phyloP scores from a whole-genome alignment of 805 yeast genomes.

The Torulaspora microellipsoides region DNA sequence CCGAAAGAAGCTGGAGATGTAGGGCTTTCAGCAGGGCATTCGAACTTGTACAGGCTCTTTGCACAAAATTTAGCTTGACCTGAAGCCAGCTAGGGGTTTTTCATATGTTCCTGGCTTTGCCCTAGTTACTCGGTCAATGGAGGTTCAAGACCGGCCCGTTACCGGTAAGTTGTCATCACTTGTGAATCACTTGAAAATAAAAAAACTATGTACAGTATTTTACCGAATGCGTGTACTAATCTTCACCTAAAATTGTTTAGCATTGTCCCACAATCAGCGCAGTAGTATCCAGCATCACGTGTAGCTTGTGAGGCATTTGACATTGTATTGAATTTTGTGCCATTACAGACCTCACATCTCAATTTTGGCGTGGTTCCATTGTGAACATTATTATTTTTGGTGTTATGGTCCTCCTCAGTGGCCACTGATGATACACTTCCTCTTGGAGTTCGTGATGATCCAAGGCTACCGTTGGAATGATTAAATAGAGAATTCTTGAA shows the following conservation, averaged over 20 bases:
- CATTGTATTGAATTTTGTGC: constrained; percentile 21
- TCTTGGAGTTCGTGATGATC: constrained; percentile 10
- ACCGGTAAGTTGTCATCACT: background rate
- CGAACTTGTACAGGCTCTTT: too few relatives aligned
- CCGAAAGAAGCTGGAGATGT: too few relatives aligned
- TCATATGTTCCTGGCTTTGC: too few relatives aligned
- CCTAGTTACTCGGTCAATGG: too few relatives aligned
- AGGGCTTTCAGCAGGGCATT: too few relatives aligned
- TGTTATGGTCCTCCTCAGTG: constrained; percentile 2
- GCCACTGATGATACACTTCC: constrained; percentile 9
- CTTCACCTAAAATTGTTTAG: constrained; percentile 23
- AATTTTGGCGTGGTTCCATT: constrained; percentile 4
- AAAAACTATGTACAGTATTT: background rate
- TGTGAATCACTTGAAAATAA: background rate
- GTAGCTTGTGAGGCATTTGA: constrained; percentile 7
- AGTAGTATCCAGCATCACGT: constrained; percentile 17
- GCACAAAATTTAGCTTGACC: too few relatives aligned
- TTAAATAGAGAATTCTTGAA: constrained; percentile 15
- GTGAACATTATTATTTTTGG: constrained; percentile 3
- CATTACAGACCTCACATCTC: constrained; percentile 29
- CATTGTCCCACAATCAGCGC: constrained; percentile 30
- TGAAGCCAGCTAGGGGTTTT: too few relatives aligned
- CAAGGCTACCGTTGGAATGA: constrained; percentile 16
- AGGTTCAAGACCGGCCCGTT: background rate
- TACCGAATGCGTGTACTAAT: too few relatives aligned